phyloP scores from a whole-genome alignment of 495 filamentous ascomycete species.

The Parathielavia appendiculata region DNA sequence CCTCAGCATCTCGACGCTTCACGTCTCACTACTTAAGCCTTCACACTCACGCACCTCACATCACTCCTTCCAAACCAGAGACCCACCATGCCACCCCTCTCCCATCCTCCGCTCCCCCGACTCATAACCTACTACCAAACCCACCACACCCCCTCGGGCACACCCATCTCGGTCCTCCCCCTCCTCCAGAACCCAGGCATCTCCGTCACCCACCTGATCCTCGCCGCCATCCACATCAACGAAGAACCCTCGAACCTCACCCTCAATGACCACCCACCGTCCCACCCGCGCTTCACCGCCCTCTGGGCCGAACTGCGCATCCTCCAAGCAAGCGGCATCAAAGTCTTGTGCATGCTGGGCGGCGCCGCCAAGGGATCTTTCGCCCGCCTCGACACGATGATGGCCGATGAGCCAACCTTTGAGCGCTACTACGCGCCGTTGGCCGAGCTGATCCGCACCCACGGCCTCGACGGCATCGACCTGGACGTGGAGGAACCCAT shows the following conservation, averaged over 20 bases:
- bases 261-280: conserved; percentile 68
- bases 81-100: conserved; percentile 20
- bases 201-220: conserved; percentile 63
- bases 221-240: conserved; percentile 80
- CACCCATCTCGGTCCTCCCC: conserved; percentile 64
- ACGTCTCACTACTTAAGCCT: not conserved
- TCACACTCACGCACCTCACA: not conserved
- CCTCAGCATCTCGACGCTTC: not conserved
- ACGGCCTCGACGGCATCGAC: conserved; percentile 68
- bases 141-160: conserved; percentile 50
- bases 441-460: conserved; percentile 51
- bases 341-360: conserved; percentile 76
- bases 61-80: too few species aligned
- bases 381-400: conserved; percentile 50
- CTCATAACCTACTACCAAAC: conserved; percentile 34
- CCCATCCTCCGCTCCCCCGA: conserved; percentile 19
- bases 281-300: conserved; percentile 49
- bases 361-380: conserved; percentile 71
- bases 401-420: conserved; percentile 36
- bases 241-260: conserved; percentile 56
- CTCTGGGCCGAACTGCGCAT: conserved; percentile 68
- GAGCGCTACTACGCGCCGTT: conserved; percentile 65
- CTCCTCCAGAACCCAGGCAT: conserved; percentile 55
- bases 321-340: conserved; percentile 61
- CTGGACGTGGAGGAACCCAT: conserved; percentile 80